A percentile compares a stretch with the other conserved stretches of the same genome.
Evolutionary conservation across 371 early-diverging fungal species (phyloP).

Genomic region (Mucor piriformis): DNA sequence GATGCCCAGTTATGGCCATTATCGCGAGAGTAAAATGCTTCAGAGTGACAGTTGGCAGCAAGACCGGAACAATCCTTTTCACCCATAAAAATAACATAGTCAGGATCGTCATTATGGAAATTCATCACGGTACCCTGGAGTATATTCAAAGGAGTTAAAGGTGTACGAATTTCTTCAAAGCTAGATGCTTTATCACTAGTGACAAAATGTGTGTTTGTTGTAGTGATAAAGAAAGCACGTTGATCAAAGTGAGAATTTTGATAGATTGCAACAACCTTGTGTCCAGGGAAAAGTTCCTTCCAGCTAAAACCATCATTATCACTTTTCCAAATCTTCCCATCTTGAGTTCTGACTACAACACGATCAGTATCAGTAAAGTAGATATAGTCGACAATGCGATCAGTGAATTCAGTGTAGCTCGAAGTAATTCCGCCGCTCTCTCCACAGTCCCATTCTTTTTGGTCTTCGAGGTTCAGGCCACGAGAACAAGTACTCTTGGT

Average conservation of each 20-base stretch:
- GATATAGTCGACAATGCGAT: slow-evolving; percentile 59
- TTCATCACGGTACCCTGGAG: slow-evolving; percentile 64
- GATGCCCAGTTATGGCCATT: slow-evolving; percentile 73
- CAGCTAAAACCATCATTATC: slow-evolving; percentile 79
- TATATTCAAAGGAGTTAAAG: slow-evolving; percentile 51
- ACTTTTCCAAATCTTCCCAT: slow-evolving; percentile 64
- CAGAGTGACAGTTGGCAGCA: slow-evolving; percentile 61
- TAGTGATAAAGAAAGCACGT: slow-evolving; percentile 75
- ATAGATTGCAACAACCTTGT: slow-evolving; percentile 55
- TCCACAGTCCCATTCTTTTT: slow-evolving; percentile 54
- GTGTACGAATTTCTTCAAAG: slow-evolving; percentile 60
- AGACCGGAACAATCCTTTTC: slow-evolving; percentile 54
- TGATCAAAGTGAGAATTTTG: slow-evolving; percentile 74
- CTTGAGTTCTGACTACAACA: slow-evolving; percentile 60
- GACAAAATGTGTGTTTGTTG: slow-evolving; percentile 54
- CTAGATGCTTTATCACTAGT: slow-evolving; percentile 76
- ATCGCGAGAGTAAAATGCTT: slow-evolving; percentile 74
- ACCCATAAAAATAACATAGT: slow-evolving; percentile 81
- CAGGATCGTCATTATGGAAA: slow-evolving; percentile 80
- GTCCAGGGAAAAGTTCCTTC: slow-evolving; percentile 49
- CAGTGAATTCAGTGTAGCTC: slow-evolving; percentile 45
- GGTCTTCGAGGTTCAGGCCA: slow-evolving; percentile 60
- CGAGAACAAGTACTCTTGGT: slow-evolving; percentile 64
- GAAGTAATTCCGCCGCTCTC: slow-evolving; percentile 32
- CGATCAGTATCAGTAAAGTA: slow-evolving; percentile 67